phyloP scores from a whole-genome alignment of 2,329 filamentous ascomycete species.

The Penicillium sp. region DNA sequence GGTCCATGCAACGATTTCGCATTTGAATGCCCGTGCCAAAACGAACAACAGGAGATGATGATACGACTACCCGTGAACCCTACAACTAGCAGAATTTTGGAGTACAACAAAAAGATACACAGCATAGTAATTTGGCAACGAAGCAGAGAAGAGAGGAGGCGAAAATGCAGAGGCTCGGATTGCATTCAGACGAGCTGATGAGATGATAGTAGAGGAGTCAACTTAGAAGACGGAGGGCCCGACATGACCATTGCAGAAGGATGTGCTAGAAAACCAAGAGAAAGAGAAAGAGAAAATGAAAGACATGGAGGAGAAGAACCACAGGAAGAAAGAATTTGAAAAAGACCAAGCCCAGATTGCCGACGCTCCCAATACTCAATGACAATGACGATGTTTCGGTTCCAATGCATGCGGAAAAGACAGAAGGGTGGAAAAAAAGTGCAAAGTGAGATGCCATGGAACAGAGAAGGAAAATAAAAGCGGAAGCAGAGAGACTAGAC shows the following conservation, averaged over 20 bases:
- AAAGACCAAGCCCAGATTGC: constrained; percentile 29
- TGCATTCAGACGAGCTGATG: constrained; percentile 22
- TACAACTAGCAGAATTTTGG: background rate
- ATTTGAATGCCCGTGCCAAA: background rate
- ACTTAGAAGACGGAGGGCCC: constrained; percentile 20
- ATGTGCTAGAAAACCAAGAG: constrained; percentile 29
- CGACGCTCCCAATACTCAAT: constrained; percentile 36
- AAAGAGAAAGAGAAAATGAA: background rate
- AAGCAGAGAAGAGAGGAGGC: constrained; percentile 4
- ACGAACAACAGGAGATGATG: background rate
- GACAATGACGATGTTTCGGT: constrained; percentile 34
- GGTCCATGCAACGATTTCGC: background rate
- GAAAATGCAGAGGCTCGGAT: constrained; percentile 20
- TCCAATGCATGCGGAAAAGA: constrained; percentile 33
- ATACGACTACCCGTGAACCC: background rate
- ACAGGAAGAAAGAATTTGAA: constrained; percentile 15
- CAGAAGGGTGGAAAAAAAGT: constrained; percentile 13
- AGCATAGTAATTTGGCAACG: background rate
- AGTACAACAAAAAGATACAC: background rate
- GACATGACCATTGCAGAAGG: constrained; percentile 35
- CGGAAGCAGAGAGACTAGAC: constrained; percentile 21
- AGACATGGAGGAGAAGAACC: background rate
- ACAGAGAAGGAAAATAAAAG: constrained; percentile 11
- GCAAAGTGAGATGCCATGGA: background rate
- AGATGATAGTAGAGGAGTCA: constrained; percentile 22